Evolutionary conservation across 352 stramenopile genomes (phyloP).

Genomic region (Pythium aquatile): DNA sequence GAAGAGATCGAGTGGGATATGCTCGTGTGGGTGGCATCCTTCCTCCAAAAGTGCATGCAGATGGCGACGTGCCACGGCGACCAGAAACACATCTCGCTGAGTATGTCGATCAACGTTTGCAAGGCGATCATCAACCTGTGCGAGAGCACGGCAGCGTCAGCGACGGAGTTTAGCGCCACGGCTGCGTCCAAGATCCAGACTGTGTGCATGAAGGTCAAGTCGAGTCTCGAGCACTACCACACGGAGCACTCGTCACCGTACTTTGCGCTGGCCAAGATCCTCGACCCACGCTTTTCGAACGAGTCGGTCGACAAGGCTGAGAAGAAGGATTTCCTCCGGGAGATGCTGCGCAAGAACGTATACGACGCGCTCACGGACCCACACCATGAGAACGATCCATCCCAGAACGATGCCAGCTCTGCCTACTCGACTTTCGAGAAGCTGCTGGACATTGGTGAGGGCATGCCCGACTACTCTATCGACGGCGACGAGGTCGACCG

Average conservation of each 20-base stretch:
- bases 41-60: slow-evolving; percentile 76
- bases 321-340: slow-evolving; percentile 74
- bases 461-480: slow-evolving; percentile 74
- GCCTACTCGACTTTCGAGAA: slow-evolving; percentile 84
- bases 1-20: slow-evolving; percentile 81
- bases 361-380: slow-evolving; percentile 61
- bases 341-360: slow-evolving; percentile 73
- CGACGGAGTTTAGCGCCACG: slow-evolving; percentile 52
- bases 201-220: slow-evolving; percentile 75
- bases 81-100: slow-evolving; percentile 76
- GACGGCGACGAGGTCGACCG: slow-evolving; percentile 77
- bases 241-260: slow-evolving; percentile 68
- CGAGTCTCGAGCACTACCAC: slow-evolving; percentile 64
- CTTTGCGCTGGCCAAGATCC: slow-evolving; percentile 71
- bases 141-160: slow-evolving; percentile 61
- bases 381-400: slow-evolving; percentile 52
- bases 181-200: slow-evolving; percentile 67
- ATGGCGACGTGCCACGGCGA: slow-evolving; percentile 79
- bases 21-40: slow-evolving; percentile 66
- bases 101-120: slow-evolving; percentile 78
- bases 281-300: slow-evolving; percentile 79
- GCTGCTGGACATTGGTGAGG: slow-evolving; percentile 75
- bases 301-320: slow-evolving; percentile 71
- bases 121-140: slow-evolving; percentile 78
- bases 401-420: slow-evolving; percentile 55